Conservation (phyloP, 495 filamentous ascomycete species). For the Lophiotrema nucula region DNA sequence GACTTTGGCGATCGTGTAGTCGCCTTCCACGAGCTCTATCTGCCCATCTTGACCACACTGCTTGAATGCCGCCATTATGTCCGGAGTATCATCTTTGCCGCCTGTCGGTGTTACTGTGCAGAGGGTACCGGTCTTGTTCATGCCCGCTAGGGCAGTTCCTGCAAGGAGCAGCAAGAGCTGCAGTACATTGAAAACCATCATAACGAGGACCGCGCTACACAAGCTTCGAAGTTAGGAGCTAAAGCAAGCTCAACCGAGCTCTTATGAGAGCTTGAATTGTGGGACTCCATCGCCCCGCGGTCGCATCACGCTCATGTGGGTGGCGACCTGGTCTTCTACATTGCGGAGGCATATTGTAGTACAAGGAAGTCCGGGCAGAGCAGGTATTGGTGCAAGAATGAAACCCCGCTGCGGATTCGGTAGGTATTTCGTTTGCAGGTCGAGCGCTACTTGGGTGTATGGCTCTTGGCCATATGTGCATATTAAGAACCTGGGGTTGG, state of each 20-base stretch:
- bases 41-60: conserved; percentile 21
- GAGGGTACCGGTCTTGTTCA: conserved; percentile 16
- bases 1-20: conserved; percentile 28
- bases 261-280: conserved; percentile 6
- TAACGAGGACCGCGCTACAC: not conserved
- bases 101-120: conserved; percentile 19
- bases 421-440: too few species aligned
- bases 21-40: conserved; percentile 21
- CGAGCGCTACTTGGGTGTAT: too few species aligned
- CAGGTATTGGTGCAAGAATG: too few species aligned
- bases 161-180: conserved; percentile 13
- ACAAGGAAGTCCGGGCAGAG: too few species aligned
- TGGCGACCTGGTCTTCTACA: too few species aligned
- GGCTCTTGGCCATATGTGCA: too few species aligned
- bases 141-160: conserved; percentile 2
- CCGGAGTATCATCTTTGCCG: conserved; percentile 13
- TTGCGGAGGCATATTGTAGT: too few species aligned
- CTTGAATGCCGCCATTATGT: conserved; percentile 27
- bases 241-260: not conserved
- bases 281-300: not conserved
- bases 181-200: not conserved
- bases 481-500: too few species aligned
- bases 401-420: too few species aligned
- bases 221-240: not conserved
- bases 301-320: not conserved